Conservation (phyloP, 352 stramenopile genomes). For the Phytophthora quininea region DNA sequence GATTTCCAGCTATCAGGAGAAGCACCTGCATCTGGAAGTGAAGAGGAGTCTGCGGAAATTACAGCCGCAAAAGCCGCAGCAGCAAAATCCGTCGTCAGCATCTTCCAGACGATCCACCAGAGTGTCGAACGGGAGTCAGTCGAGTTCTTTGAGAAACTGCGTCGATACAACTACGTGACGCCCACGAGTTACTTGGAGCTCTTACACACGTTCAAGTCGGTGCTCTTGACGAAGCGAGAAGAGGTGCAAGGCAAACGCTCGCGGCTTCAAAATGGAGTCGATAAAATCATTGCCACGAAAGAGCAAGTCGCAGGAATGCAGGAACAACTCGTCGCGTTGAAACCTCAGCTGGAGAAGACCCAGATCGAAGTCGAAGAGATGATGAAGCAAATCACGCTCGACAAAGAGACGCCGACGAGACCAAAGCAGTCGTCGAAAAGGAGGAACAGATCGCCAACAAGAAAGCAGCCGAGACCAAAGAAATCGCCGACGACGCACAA, state of each 20-base stretch:
- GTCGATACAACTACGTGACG: slow-evolving; percentile 94
- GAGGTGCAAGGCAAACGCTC: slow-evolving; percentile 88
- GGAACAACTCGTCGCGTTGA: slow-evolving; percentile 91
- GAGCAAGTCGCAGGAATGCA: slow-evolving; percentile 93
- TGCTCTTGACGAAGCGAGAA: slow-evolving; percentile 88
- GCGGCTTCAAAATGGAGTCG: slow-evolving; percentile 89
- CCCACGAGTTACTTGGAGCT: slow-evolving; percentile 94
- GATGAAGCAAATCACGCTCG: slow-evolving; percentile 94
- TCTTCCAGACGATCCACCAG: slow-evolving; percentile 90
- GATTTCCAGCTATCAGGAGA: slow-evolving; percentile 69
- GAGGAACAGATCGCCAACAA: slow-evolving; percentile 92
- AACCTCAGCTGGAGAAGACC: slow-evolving; percentile 92
- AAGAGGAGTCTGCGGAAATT: slow-evolving; percentile 20
- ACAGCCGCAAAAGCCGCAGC: slow-evolving; percentile 23
- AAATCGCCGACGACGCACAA: slow-evolving; percentile 92
- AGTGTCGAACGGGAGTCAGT: slow-evolving; percentile 84
- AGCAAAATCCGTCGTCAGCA: slow-evolving; percentile 58
- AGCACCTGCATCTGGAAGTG: slow-evolving; percentile 2
- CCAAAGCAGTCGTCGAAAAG: slow-evolving; percentile 89
- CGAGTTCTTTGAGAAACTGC: slow-evolving; percentile 88
- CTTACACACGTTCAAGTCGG: slow-evolving; percentile 93
- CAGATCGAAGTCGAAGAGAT: slow-evolving; percentile 93
- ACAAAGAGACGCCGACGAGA: slow-evolving; percentile 93
- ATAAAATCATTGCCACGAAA: slow-evolving; percentile 94
- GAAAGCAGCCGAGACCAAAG: slow-evolving; percentile 93